Conservation (phyloP, 129 eudicot species). For the Saussurea involucrata region DNA sequence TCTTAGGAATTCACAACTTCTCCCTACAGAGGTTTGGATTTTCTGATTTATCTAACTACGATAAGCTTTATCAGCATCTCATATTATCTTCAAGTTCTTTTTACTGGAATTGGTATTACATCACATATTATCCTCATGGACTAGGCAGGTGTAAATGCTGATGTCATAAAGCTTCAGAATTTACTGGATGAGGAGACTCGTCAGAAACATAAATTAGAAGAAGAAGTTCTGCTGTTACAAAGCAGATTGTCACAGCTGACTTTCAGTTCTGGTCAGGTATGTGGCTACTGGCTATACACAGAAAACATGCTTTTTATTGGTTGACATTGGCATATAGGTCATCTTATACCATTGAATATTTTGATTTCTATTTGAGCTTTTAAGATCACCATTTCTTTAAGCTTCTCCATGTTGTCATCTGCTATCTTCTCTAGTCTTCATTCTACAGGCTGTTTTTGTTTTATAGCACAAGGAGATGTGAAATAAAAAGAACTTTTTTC, state of each 20-base stretch:
- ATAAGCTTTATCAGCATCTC: constrained; percentile 8
- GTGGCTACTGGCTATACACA: neutral
- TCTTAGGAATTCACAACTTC: constrained; percentile 55
- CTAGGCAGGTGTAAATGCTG: constrained; percentile 75
- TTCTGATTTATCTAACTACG: neutral
- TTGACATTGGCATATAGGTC: neutral
- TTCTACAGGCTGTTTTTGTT: neutral
- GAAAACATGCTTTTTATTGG: constrained; percentile 5
- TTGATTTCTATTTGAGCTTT: neutral
- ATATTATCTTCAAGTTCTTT: neutral
- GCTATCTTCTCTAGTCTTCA: neutral
- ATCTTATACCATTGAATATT: neutral
- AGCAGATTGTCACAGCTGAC: constrained; percentile 75
- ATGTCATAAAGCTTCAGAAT: constrained; percentile 60
- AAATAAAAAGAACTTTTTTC: neutral
- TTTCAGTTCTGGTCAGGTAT: constrained; percentile 73
- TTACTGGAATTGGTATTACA: constrained; percentile 19
- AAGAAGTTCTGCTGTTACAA: constrained; percentile 68
- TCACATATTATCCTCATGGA: constrained; percentile 33
- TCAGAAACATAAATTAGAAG: constrained; percentile 82
- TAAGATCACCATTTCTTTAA: neutral
- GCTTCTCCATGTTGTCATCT: neutral
- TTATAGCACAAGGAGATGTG: neutral
- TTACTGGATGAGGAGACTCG: constrained; percentile 75
- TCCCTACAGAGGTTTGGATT: constrained; percentile 55